These are phyloP conservation scores for Fusarium abutilonis DNA, from an alignment of 2,329 filamentous ascomycete species.

Conservation along the genomic window DNA sequence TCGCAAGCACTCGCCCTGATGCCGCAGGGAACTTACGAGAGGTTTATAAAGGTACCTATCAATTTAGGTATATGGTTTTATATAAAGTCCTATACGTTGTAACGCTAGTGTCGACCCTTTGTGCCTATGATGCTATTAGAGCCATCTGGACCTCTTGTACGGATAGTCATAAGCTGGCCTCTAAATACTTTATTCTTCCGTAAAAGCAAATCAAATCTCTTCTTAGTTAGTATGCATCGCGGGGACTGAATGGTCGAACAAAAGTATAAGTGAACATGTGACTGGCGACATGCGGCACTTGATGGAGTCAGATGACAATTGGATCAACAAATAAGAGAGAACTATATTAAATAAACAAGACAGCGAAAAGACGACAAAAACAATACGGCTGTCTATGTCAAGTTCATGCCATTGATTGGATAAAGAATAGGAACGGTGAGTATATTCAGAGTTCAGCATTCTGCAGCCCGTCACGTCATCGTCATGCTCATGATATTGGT, in stretches of 20 bases:
- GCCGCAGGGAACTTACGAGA: too few relatives aligned
- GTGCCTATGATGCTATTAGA: conserved; percentile 57
- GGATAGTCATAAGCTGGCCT: too few relatives aligned
- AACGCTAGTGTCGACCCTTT: too few relatives aligned
- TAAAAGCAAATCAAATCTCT: background rate
- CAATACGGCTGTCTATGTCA: background rate
- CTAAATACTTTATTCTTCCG: background rate
- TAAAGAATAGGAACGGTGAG: background rate
- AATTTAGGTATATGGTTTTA: too few relatives aligned
- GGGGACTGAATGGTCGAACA: conserved; percentile 3
- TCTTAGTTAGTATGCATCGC: conserved; percentile 2
- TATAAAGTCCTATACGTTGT: too few relatives aligned
- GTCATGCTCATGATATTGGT: background rate
- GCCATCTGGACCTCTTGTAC: too few relatives aligned
- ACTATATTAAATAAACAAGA: too few relatives aligned
- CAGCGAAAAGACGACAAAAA: background rate
- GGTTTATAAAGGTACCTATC: too few relatives aligned
- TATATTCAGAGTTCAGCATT: conserved; percentile 2
- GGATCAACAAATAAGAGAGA: background rate
- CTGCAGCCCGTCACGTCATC: background rate
- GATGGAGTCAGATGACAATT: conserved; percentile 14
- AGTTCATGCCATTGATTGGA: background rate
- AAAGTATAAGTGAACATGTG: background rate
- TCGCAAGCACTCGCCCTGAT: too few relatives aligned
- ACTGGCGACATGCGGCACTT: background rate